phyloP scores from a whole-genome alignment of 1,284 basidiomycete genomes.

The Stygiomarasmius scandens region DNA sequence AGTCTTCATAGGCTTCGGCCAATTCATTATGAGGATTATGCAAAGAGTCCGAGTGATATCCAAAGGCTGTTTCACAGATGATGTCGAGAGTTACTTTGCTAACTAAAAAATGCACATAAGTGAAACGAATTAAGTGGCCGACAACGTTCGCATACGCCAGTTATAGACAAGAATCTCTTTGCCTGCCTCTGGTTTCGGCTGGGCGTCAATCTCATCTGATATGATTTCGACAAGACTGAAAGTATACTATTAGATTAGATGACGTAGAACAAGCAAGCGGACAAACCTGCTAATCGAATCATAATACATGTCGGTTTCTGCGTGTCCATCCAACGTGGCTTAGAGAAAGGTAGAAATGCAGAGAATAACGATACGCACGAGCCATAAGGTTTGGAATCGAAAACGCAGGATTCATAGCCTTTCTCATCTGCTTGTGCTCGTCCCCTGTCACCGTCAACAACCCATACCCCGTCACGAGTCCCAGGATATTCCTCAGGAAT shows the following conservation, averaged over 20 bases:
- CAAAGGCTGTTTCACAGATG: slow-evolving; percentile 52
- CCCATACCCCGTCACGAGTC: slow-evolving; percentile 46
- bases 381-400: slow-evolving; percentile 46
- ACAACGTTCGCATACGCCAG: slow-evolving; percentile 40
- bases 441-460: slow-evolving; percentile 50
- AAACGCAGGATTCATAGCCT: slow-evolving; percentile 53
- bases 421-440: slow-evolving; percentile 51
- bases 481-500: slow-evolving; percentile 44
- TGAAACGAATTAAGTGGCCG: not conserved
- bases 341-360: not conserved
- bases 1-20: slow-evolving; percentile 46
- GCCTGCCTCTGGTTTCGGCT: slow-evolving; percentile 27
- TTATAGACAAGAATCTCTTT: slow-evolving; percentile 44
- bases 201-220: slow-evolving; percentile 28
- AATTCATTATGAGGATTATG: slow-evolving; percentile 49
- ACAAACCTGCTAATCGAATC: slow-evolving; percentile 46
- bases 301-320: slow-evolving; percentile 54
- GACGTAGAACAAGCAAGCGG: not conserved
- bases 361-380: slow-evolving; percentile 36
- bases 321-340: not conserved
- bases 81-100: slow-evolving; percentile 55
- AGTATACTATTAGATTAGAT: not conserved
- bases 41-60: slow-evolving; percentile 49
- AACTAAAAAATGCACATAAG: slow-evolving; percentile 33
- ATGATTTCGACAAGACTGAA: slow-evolving; percentile 40